A percentile compares a stretch with the other conserved stretches of the same genome.
These are phyloP conservation scores for Cystofilobasidium ferigula DNA, from an alignment of 768 basidiomycete species.

Conservation along the genomic window DNA sequence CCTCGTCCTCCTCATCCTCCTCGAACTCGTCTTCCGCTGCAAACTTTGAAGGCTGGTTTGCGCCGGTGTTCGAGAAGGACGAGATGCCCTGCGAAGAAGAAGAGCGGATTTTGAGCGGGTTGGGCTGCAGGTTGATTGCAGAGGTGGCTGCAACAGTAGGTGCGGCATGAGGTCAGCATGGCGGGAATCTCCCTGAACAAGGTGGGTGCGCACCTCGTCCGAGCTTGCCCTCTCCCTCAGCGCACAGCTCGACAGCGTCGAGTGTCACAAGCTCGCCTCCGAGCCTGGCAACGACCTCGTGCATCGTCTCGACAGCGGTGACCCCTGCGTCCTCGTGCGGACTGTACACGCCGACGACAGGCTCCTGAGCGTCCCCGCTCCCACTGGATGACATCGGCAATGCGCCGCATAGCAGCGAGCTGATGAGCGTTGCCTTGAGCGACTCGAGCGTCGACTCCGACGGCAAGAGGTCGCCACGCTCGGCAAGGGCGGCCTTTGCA, in stretches of 20 bases:
- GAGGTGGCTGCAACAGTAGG: slow-evolving; percentile 53
- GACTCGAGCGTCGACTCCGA: background rate
- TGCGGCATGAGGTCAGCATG: slow-evolving; percentile 1
- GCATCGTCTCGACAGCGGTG: slow-evolving; percentile 65
- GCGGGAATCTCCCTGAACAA: slow-evolving; percentile 7
- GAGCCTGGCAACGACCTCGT: slow-evolving; percentile 60
- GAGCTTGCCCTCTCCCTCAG: slow-evolving; percentile 77
- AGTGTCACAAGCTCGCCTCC: slow-evolving; percentile 72
- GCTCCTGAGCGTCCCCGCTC: slow-evolving; percentile 45
- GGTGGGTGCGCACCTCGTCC: slow-evolving; percentile 41
- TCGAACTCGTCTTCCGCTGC: slow-evolving; percentile 29
- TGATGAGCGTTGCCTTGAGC: background rate
- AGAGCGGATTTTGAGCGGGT: slow-evolving; percentile 60
- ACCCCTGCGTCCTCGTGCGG: slow-evolving; percentile 81
- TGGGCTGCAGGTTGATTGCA: slow-evolving; percentile 55
- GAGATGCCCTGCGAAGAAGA: slow-evolving; percentile 31
- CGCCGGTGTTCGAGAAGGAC: slow-evolving; percentile 33
- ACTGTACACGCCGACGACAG: slow-evolving; percentile 73
- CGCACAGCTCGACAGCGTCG: slow-evolving; percentile 71
- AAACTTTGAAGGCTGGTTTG: too few relatives aligned
- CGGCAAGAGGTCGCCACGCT: background rate
- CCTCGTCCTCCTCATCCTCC: slow-evolving; percentile 47
- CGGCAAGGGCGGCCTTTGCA: too few relatives aligned
- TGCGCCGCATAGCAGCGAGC: background rate
- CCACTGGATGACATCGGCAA: too few relatives aligned